phyloP scores from a whole-genome alignment of 164 flowering plant species.

The Stephania yunnanensis region DNA sequence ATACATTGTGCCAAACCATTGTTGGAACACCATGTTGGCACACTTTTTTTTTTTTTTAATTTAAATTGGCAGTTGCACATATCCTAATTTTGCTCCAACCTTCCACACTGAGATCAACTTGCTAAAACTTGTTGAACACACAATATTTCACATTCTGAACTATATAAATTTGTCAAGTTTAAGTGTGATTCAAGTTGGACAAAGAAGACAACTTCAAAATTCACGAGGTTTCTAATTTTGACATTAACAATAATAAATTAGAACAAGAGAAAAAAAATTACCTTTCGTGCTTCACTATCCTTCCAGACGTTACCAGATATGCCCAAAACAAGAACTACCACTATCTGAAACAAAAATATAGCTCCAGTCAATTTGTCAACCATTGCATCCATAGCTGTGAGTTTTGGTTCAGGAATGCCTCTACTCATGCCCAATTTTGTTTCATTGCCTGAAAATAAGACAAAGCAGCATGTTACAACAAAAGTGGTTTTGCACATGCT shows the following conservation, averaged over 20 bases:
- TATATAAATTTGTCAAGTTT: background rate
- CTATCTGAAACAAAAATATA: conserved; percentile 92
- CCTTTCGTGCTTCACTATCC: conserved; percentile 95
- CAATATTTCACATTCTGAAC: background rate
- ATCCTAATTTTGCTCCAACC: no score
- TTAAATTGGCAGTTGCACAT: no score
- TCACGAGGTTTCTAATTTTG: background rate
- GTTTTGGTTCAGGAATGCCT: conserved; percentile 94
- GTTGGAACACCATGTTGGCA: no score
- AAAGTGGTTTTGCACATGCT: background rate
- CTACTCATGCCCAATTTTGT: conserved; percentile 98
- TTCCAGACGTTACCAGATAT: conserved; percentile 97
- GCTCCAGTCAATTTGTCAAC: conserved; percentile 99
- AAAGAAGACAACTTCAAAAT: no score
- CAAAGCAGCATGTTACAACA: background rate
- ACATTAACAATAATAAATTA: background rate
- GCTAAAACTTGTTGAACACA: no score
- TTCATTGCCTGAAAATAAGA: conserved; percentile 65
- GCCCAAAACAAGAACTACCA: conserved; percentile 91
- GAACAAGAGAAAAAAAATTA: conserved; percentile 18
- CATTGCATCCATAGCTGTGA: conserved; percentile 96
- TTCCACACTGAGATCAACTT: no score
- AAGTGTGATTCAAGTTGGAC: no score
- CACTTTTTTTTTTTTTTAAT: no score
- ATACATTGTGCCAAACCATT: no score